A percentile compares a stretch with the other conserved stretches of the same genome.
Evolutionary conservation across 208 protist species (phyloP).

Genomic region (Trypanosoma boissoni): DNA sequence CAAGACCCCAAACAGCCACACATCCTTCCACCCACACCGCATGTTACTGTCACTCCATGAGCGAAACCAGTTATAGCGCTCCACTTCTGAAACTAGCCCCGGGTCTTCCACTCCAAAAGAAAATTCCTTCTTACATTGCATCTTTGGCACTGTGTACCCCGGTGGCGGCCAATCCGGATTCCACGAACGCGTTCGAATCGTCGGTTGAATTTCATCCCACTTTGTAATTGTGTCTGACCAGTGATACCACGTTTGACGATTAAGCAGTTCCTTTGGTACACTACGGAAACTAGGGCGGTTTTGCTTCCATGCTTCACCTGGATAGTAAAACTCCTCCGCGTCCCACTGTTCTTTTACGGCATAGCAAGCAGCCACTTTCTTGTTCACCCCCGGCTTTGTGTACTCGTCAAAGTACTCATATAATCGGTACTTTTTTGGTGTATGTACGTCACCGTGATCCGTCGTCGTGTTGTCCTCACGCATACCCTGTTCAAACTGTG

Average conservation of each 20-base stretch:
- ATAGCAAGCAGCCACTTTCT: conserved; percentile 67
- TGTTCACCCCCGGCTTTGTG: conserved; percentile 76
- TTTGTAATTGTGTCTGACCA: conserved; percentile 84
- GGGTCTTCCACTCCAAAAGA: conserved; percentile 80
- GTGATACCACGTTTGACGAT: conserved; percentile 88
- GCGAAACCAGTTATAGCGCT: conserved; percentile 87
- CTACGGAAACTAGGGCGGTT: conserved; percentile 86
- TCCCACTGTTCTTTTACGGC: conserved; percentile 89
- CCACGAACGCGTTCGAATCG: conserved; percentile 80
- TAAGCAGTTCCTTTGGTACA: conserved; percentile 85
- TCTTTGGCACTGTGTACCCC: conserved; percentile 79
- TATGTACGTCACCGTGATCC: conserved; percentile 67
- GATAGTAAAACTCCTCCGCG: conserved; percentile 87
- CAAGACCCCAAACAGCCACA: conserved; percentile 68
- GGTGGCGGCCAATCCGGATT: conserved; percentile 87
- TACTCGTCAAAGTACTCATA: conserved; percentile 92
- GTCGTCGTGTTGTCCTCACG: conserved; percentile 78
- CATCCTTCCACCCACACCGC: conserved; percentile 74
- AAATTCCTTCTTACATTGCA: conserved; percentile 87
- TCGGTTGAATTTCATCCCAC: conserved; percentile 85
- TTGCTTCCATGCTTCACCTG: conserved; percentile 78
- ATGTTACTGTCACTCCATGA: conserved; percentile 84
- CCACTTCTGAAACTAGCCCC: conserved; percentile 75
- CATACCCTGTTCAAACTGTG: conserved; percentile 67
- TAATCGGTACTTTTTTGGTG: conserved; percentile 74